Conservation (phyloP, 2,329 filamentous ascomycete genomes). For the Trematosphaeria pertusa region DNA sequence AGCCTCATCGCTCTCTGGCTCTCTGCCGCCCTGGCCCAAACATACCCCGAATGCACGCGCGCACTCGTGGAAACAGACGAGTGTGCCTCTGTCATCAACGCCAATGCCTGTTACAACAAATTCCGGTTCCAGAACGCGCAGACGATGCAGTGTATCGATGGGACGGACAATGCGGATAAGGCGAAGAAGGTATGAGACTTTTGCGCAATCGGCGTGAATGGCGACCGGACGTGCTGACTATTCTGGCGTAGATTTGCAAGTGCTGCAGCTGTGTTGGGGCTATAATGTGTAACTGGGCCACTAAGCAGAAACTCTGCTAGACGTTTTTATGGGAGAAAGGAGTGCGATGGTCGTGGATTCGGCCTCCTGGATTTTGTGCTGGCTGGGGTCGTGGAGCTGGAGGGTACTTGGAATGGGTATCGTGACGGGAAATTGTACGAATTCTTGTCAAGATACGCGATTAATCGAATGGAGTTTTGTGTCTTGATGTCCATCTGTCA, state of each 20-base stretch:
- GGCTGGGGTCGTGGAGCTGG: too few relatives aligned
- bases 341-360: too few relatives aligned
- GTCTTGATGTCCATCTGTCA: too few relatives aligned
- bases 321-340: too few relatives aligned
- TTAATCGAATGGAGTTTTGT: too few relatives aligned
- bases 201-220: not conserved
- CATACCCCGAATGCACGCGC: slow-evolving; percentile 29
- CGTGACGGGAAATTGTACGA: too few relatives aligned
- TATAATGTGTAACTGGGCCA: slow-evolving; percentile 39
- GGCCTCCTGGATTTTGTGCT: too few relatives aligned
- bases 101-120: slow-evolving; percentile 43
- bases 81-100: slow-evolving; percentile 39
- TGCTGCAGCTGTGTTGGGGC: slow-evolving; percentile 41
- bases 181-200: slow-evolving; percentile 26
- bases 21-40: slow-evolving; percentile 20
- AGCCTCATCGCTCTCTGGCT: slow-evolving; percentile 15
- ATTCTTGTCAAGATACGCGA: too few relatives aligned
- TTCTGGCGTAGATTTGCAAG: slow-evolving; percentile 30
- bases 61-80: slow-evolving; percentile 34
- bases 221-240: not conserved
- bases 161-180: slow-evolving; percentile 27
- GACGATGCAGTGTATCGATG: slow-evolving; percentile 36
- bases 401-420: too few relatives aligned
- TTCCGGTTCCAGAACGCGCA: slow-evolving; percentile 28
- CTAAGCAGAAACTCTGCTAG: slow-evolving; percentile 26